Evolutionary conservation across 164 flowering plant species (phyloP), one percentile per base, ranked within the genome.

Genomic region (grape (Vitis vinifera)): DNA sequence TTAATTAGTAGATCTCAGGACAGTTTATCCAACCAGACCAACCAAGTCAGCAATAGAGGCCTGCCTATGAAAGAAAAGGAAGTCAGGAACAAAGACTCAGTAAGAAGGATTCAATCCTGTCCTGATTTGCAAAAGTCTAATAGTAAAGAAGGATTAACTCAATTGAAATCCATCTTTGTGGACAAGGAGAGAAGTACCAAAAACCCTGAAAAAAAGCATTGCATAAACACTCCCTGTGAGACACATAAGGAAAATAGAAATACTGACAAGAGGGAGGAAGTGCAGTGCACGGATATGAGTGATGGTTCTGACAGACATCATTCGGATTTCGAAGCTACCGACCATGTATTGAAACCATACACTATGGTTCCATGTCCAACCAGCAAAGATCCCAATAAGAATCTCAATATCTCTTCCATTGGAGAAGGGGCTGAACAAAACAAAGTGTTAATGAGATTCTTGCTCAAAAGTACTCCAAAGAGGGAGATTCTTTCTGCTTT

Each of bases 391-490:
- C 51, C 59, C 49, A 59, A 60, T n/a, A 62, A 49, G 23, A 55
- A 13, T 58, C 51, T 59, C 10, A 3, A n/a, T 44, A 19, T 55
- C 44, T 50, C 13, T 16, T 53, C 27, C 59, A 53, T 69, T 10
- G 61, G 58, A 51, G 73, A 66, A 73, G 63, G 65, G 8, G 49
- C 37, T 55, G 49, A 56, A 9, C 61, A 66, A 56, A 72, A 75
- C 60, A 68, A 50, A 63, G 63, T 81, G 47, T 30, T 78, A 31
- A 71, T 84, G 55, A 78, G 75, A 50, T 84, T 84, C 56, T 65
- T 84, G 76, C 19, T 1, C 6, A 67, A 31, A 58, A 5, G n/a
- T 3, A 64, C 23, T 7, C 27, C 17, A 2, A 55, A 62, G 10
- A 63, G 9, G 1, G 63, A 71, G 4, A 66, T 82, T 64, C 0